Evolutionary conservation across 1,284 basidiomycete species (phyloP), one percentile per base, ranked within the genome.

Genomic region (Neolentinus lepideus): DNA sequence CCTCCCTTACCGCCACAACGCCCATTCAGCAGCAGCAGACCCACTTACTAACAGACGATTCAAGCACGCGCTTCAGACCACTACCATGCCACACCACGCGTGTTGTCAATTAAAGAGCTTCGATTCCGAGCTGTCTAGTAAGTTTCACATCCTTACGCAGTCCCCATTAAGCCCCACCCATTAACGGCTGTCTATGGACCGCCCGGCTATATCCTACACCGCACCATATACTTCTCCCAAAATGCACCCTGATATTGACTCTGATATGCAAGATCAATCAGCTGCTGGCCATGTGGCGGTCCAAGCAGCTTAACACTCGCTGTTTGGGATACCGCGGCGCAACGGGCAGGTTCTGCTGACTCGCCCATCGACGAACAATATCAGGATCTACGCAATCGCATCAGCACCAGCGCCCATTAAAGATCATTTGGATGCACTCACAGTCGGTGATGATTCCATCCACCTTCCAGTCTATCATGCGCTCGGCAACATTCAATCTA

Each of bases 401-500:
- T 43, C 38, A 43, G 19, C 6, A 21, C 19, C 19, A 16, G 38
- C 19, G 38, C 38, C 38, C 38, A 16, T n/a, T 16, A 43, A 21
- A 43, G 6, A 16, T 14, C 14, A 1, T 12, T 25, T 25, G n/a
- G 11, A 14, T 11, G 35, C 21, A 67, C 71, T 22, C 60, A 76
- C 73, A 87, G 61, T 89, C 86, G 1, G 85, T 80, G 60, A 89
- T 88, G 52, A 90, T 79, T 0, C 88, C 89, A 65, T 91, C 88
- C 0, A 82, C 83, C 16, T 80, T 80, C 71, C 77, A 77, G 9
- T 74, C 71, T 48, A 84, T 58, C 47, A 92, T 65, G 59, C 84
- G 75, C 21, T 85, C 80, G 3, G 79, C 77, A 27, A 83, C 72
- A 60, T 81, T 83, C 56, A 88, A 68, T 21, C 75, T 69, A 62